Percentiles rank a stretch among this genome's conserved stretches.
Evolutionary conservation across 2,329 filamentous ascomycete genomes (phyloP).

Genomic region (Aspergillus ochraceoroseus): DNA sequence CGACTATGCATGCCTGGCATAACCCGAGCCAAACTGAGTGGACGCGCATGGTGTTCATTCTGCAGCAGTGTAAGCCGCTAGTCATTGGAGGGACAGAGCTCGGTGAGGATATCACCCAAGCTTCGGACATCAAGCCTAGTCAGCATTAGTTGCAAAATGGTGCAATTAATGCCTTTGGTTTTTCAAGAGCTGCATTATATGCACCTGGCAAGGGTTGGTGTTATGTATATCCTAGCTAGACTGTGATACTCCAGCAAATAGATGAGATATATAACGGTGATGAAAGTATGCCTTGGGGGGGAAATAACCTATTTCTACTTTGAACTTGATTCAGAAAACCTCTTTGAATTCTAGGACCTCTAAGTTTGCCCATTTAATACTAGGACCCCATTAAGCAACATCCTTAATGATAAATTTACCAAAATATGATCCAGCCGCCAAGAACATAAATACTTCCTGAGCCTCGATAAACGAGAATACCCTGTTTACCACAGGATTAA

Average conservation of each 20-base stretch:
- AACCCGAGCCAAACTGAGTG: slow-evolving; percentile 48
- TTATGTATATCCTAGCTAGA: too few species aligned
- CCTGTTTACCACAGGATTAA: slow-evolving; percentile 49
- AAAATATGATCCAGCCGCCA: slow-evolving; percentile 51
- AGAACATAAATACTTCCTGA: slow-evolving; percentile 51
- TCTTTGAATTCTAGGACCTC: too few species aligned
- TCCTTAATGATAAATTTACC: slow-evolving; percentile 54
- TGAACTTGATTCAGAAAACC: too few species aligned
- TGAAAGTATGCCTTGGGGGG: too few species aligned
- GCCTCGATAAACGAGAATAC: slow-evolving; percentile 51
- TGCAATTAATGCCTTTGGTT: too few species aligned
- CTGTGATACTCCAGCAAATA: too few species aligned
- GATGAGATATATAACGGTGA: too few species aligned
- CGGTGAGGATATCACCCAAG: slow-evolving; percentile 25
- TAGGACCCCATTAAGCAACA: too few species aligned
- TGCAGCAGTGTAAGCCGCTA: slow-evolving; percentile 28
- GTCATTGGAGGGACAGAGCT: slow-evolving; percentile 21
- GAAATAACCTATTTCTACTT: too few species aligned
- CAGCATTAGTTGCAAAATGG: slow-evolving; percentile 6
- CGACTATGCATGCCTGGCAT: slow-evolving; percentile 53
- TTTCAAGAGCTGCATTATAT: too few species aligned
- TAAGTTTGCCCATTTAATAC: too few species aligned
- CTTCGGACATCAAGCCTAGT: slow-evolving; percentile 6
- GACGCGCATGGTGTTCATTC: slow-evolving; percentile 44
- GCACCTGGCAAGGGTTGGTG: too few species aligned